These are phyloP conservation scores for Trichosporon sp. DNA, from an alignment of 1,284 basidiomycete species.

Conservation along the genomic window DNA sequence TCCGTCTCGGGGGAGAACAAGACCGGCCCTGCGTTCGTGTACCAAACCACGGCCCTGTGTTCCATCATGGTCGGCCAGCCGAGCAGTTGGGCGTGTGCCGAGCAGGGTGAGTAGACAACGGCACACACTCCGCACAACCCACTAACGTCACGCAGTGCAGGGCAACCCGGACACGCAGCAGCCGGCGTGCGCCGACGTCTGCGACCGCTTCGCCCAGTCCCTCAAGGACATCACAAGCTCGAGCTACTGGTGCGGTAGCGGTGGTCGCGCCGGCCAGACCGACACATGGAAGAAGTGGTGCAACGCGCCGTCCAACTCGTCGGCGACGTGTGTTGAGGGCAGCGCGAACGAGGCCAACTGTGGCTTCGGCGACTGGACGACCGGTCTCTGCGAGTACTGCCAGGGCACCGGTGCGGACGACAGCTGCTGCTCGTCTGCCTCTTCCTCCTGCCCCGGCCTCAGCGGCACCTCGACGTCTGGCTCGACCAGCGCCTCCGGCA, in stretches of 20 bases:
- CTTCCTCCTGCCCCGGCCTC: slow-evolving; percentile 41
- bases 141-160: neutral
- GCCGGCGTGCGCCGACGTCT: slow-evolving; percentile 48
- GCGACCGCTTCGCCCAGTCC: slow-evolving; percentile 45
- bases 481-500: slow-evolving; percentile 29
- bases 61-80: slow-evolving; percentile 46
- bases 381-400: slow-evolving; percentile 57
- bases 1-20: slow-evolving; percentile 48
- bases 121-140: neutral
- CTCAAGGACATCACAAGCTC: slow-evolving; percentile 35
- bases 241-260: slow-evolving; percentile 39
- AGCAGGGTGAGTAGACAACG: slow-evolving; percentile 40
- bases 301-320: slow-evolving; percentile 56
- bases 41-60: slow-evolving; percentile 51
- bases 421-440: slow-evolving; percentile 46
- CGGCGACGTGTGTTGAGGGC: slow-evolving; percentile 54
- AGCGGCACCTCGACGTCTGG: slow-evolving; percentile 28
- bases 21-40: slow-evolving; percentile 40
- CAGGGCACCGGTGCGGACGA: slow-evolving; percentile 36
- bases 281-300: slow-evolving; percentile 56
- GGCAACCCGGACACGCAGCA: neutral
- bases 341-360: slow-evolving; percentile 57
- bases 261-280: slow-evolving; percentile 39
- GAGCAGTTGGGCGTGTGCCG: slow-evolving; percentile 39
- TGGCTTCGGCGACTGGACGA: slow-evolving; percentile 53